Base-by-base conservation (phyloP, 169 alveolate genomes). In the Condylostoma magnum region DNA sequence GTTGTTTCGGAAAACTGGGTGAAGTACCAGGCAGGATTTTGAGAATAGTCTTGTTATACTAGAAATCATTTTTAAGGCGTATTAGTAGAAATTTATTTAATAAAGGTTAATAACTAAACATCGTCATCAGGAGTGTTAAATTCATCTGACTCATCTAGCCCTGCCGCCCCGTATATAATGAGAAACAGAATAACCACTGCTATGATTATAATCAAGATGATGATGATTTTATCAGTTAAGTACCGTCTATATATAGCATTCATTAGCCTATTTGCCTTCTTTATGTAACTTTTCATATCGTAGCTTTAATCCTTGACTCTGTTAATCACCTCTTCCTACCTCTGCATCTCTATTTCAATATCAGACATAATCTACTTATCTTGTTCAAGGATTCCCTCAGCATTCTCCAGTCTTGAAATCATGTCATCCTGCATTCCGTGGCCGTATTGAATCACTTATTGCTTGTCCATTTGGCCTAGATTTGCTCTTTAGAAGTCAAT, bases 21-120 rank as follows among this genome's bases (percentile, higher is more conserved):
- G 91, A 12, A 84, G 63, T 27, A 79, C 68, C 72, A 84, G 30
- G 37, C 86, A 79, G 38, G n/a, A n/a, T n/a, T 76, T 69, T 12
- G 57, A 41, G 22, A 50, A 50, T 50, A 10, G 15, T 41, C 48
- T 41, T 41, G 15, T 41, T 41, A 8, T 41, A 41, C 20, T 10
- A 41, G 15, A 41, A 41, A 41, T 10, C 48, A n/a, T n/a, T n/a
- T n/a, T n/a, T n/a, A n/a, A n/a, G n/a, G n/a, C n/a, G n/a, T n/a
- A n/a, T n/a, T n/a, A n/a, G n/a, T n/a, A n/a, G n/a, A n/a, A n/a
- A n/a, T n/a, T n/a, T n/a, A n/a, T n/a, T n/a, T n/a, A n/a, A n/a
- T n/a, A n/a, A n/a, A n/a, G n/a, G n/a, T n/a, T n/a, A n/a, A n/a
- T n/a, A n/a, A n/a, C n/a, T n/a, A n/a, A n/a, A n/a, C n/a, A n/a